Evolutionary conservation across 306 rosid genomes (phyloP).

Genomic region (Vachellia collinsii): DNA sequence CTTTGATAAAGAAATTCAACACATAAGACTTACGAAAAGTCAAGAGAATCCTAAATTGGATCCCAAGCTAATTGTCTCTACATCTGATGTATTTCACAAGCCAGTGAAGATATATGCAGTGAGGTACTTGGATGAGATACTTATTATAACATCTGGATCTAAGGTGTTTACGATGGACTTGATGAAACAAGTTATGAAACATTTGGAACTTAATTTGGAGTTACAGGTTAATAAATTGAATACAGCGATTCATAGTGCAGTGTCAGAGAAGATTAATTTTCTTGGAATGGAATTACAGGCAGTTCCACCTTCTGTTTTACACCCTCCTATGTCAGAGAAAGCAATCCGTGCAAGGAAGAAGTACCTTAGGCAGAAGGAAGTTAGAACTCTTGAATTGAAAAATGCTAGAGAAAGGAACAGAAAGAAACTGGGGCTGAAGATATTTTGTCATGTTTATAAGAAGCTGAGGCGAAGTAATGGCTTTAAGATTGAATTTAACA

Average conservation of each 20-base stretch:
- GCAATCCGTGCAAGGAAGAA: constrained; percentile 87
- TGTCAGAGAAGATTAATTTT: constrained; percentile 83
- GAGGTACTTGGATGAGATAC: constrained; percentile 85
- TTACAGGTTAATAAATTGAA: constrained; percentile 62
- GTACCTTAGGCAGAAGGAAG: constrained; percentile 88
- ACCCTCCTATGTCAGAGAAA: constrained; percentile 73
- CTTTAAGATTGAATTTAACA: constrained; percentile 61
- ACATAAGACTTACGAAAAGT: constrained; percentile 54
- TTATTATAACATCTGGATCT: constrained; percentile 70
- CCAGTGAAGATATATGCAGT: constrained; percentile 84
- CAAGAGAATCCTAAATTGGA: constrained; percentile 54
- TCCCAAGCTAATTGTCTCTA: constrained; percentile 37
- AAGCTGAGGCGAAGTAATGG: constrained; percentile 61
- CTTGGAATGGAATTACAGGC: constrained; percentile 87
- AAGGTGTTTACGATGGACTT: constrained; percentile 69
- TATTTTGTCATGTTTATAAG: constrained; percentile 69
- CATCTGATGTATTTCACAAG: constrained; percentile 59
- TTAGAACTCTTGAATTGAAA: constrained; percentile 65
- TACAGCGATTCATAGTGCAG: constrained; percentile 79
- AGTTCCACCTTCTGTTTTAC: constrained; percentile 69
- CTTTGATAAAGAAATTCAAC: constrained; percentile 81
- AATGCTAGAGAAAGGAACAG: constrained; percentile 89
- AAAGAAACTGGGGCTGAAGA: constrained; percentile 74
- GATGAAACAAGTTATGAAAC: constrained; percentile 54
- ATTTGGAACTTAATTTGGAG: constrained; percentile 65